These are phyloP conservation scores for Hymenoscyphus linearis DNA, from an alignment of 2,329 filamentous ascomycete genomes.

Conservation along the genomic window DNA sequence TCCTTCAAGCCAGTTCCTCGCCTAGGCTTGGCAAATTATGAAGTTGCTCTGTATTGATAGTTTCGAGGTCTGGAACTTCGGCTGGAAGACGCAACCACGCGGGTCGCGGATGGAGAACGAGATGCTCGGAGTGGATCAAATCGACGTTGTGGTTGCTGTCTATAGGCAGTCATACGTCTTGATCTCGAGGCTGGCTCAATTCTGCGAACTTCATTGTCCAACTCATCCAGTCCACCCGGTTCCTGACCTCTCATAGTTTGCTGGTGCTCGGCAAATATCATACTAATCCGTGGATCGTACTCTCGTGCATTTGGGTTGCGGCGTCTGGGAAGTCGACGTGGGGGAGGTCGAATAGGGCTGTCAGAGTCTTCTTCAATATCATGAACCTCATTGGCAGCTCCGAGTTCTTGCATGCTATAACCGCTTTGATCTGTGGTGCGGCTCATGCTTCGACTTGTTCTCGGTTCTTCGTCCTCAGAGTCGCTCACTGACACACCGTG, in stretches of 20 bases:
- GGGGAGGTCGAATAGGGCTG: slow-evolving; percentile 22
- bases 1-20: too few relatives aligned
- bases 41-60: slow-evolving; percentile 9
- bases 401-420: slow-evolving; percentile 17
- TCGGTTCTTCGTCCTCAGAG: slow-evolving; percentile 6
- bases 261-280: slow-evolving; percentile 31
- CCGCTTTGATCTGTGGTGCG: slow-evolving; percentile 3
- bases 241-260: slow-evolving; percentile 19
- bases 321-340: slow-evolving; percentile 19
- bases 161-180: slow-evolving; percentile 22
- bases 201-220: slow-evolving; percentile 12
- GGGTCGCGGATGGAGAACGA: slow-evolving; percentile 24
- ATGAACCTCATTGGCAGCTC: slow-evolving; percentile 23
- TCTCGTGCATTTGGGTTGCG: slow-evolving; percentile 14
- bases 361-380: slow-evolving; percentile 26
- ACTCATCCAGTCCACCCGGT: slow-evolving; percentile 14
- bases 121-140: slow-evolving; percentile 23
- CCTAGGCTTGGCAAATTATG: not conserved
- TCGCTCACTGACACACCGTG: slow-evolving; percentile 2
- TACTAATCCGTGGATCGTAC: slow-evolving; percentile 30
- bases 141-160: slow-evolving; percentile 16
- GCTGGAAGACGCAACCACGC: slow-evolving; percentile 21
- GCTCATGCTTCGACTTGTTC: slow-evolving; percentile 11
- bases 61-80: slow-evolving; percentile 20
- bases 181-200: slow-evolving; percentile 19